phyloP scores from a whole-genome alignment of 2,329 filamentous ascomycete genomes.

The Aaosphaeria pasadenensis region DNA sequence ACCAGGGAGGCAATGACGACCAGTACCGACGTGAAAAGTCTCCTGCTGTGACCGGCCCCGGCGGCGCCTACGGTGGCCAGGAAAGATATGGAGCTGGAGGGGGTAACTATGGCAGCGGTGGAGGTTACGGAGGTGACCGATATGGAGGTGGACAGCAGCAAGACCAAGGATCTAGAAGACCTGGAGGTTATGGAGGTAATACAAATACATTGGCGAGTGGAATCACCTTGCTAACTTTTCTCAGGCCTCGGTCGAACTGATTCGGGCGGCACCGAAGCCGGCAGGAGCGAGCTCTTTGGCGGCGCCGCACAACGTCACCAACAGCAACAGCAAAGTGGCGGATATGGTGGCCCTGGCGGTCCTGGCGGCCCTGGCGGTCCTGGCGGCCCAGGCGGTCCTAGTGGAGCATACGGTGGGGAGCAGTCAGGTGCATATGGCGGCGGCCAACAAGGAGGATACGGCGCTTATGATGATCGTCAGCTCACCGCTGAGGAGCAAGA shows the following conservation, averaged over 20 bases:
- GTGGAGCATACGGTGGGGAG: conserved; percentile 15
- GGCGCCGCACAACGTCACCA: conserved; percentile 52
- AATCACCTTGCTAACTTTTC: conserved; percentile 37
- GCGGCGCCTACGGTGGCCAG: conserved; percentile 38
- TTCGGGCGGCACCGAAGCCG: conserved; percentile 50
- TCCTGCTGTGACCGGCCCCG: conserved; percentile 40
- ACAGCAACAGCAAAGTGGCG: conserved; percentile 36
- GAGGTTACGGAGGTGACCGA: conserved; percentile 40
- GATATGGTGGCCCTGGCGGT: conserved; percentile 24
- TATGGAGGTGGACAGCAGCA: conserved; percentile 35
- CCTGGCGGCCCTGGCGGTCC: conserved; percentile 20
- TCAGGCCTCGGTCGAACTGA: conserved; percentile 48
- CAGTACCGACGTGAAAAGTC: conserved; percentile 41
- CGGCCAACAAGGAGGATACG: conserved; percentile 37
- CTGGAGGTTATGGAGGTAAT: conserved; percentile 41
- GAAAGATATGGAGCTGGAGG: conserved; percentile 26
- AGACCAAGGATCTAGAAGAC: conserved; percentile 17
- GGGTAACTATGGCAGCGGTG: conserved; percentile 19
- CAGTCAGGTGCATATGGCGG: conserved; percentile 19
- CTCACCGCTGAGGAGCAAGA: conserved; percentile 65
- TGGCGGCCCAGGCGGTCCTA: conserved; percentile 16
- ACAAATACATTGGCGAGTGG: conserved; percentile 15
- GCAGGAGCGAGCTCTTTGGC: conserved; percentile 65
- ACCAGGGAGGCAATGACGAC: conserved; percentile 27
- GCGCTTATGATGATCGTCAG: conserved; percentile 65